Evolutionary conservation across 2,329 filamentous ascomycete species (phyloP).

Genomic region (Delphinella strobiligena): DNA sequence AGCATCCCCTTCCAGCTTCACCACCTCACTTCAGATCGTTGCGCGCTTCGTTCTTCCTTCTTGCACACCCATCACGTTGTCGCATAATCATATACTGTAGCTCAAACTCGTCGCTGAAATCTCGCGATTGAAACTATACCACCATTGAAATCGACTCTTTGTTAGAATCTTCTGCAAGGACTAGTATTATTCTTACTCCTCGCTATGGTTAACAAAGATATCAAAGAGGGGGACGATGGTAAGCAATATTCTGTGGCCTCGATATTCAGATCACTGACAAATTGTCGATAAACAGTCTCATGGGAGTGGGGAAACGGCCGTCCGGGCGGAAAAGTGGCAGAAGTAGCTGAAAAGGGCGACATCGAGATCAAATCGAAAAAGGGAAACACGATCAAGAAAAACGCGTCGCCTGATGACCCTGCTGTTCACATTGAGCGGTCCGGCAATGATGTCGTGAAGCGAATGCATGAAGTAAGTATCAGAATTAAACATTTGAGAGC

Average conservation of each 20-base stretch:
- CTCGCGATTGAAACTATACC: not conserved
- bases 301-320: slow-evolving; percentile 48
- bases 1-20: too few relatives aligned
- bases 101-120: slow-evolving; percentile 3
- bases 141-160: not conserved
- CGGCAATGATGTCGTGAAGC: slow-evolving; percentile 55
- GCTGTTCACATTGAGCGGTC: slow-evolving; percentile 47
- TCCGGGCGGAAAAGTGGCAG: slow-evolving; percentile 45
- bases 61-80: too few relatives aligned
- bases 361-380: slow-evolving; percentile 48
- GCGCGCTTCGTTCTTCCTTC: too few relatives aligned
- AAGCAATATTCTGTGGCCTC: slow-evolving; percentile 13
- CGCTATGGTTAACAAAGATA: slow-evolving; percentile 33
- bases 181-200: slow-evolving; percentile 1
- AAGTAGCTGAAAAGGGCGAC: slow-evolving; percentile 46
- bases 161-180: not conserved
- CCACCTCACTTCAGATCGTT: too few relatives aligned
- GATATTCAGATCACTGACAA: slow-evolving; percentile 8
- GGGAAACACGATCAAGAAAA: slow-evolving; percentile 54
- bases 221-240: slow-evolving; percentile 42
- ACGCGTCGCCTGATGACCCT: slow-evolving; percentile 47
- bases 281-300: slow-evolving; percentile 35
- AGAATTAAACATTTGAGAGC: not conserved
- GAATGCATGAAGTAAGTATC: slow-evolving; percentile 40
- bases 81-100: not conserved